Evolutionary conservation across 768 basidiomycete genomes (phyloP).

Genomic region (Amanita rubescens): DNA sequence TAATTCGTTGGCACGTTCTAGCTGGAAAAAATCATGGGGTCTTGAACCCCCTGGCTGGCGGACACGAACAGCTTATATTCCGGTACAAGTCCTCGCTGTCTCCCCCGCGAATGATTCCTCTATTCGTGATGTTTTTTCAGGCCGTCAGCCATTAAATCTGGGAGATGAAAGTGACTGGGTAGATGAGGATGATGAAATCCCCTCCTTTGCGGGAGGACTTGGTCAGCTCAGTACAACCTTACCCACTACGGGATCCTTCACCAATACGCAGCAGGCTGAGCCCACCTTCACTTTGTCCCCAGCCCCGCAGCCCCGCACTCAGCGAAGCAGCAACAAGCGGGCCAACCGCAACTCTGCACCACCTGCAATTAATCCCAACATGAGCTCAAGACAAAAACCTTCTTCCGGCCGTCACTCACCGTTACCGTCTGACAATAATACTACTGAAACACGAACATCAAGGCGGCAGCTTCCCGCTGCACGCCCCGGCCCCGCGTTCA

Average conservation of each 20-base stretch:
- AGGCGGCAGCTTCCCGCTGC: conserved; percentile 62
- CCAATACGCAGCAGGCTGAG: conserved; percentile 9
- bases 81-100: conserved; percentile 73
- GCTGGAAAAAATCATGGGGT: conserved; percentile 91
- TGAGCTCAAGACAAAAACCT: conserved; percentile 20
- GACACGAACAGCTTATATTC: conserved; percentile 53
- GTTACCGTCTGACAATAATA: conserved; percentile 41
- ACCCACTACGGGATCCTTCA: conserved; percentile 20
- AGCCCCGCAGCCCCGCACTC: conserved; percentile 24
- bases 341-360: conserved; percentile 20
- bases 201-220: conserved; percentile 68
- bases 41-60: conserved; percentile 84
- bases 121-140: conserved; percentile 79
- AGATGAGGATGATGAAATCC: conserved; percentile 76
- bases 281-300: conserved; percentile 37
- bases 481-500: conserved; percentile 67
- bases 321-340: conserved; percentile 33
- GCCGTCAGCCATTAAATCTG: conserved; percentile 46
- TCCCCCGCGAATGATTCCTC: conserved; percentile 44
- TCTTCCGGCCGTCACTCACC: conserved; percentile 56
- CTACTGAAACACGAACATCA: conserved; percentile 43
- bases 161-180: conserved; percentile 87
- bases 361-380: conserved; percentile 3
- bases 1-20: conserved; percentile 50
- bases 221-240: conserved; percentile 50